A percentile compares a stretch with the other conserved stretches of the same genome.
Evolutionary conservation across 371 early-diverging fungal species (phyloP).

Genomic region (Actinomortierella wolfii): DNA sequence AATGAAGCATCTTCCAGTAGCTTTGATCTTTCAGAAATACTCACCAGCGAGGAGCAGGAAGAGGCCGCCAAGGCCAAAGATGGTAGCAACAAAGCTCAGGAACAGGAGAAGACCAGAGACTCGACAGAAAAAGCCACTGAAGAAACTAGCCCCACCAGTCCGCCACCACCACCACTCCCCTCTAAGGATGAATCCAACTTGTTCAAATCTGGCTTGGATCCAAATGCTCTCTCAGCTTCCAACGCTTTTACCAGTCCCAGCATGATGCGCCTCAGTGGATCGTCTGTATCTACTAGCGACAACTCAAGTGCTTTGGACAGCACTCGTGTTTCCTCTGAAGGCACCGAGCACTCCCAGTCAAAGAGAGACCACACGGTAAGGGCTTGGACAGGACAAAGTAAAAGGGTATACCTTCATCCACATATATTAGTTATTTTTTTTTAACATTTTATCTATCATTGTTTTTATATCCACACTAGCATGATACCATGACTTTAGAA

Average conservation of each 20-base stretch:
- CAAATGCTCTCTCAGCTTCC: not conserved
- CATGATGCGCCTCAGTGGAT: conserved; percentile 24
- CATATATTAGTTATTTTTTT: not conserved
- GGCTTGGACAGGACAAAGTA: too few relatives aligned
- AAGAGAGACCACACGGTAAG: conserved; percentile 1
- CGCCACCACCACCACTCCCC: too few relatives aligned
- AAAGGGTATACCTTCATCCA: too few relatives aligned
- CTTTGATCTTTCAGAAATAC: conserved; percentile 34
- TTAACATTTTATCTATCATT: not conserved
- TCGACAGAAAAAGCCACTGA: too few relatives aligned
- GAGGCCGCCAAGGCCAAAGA: too few relatives aligned
- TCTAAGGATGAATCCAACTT: too few relatives aligned
- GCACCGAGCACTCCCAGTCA: conserved; percentile 5
- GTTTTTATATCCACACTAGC: conserved; percentile 4
- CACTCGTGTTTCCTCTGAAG: conserved; percentile 8
- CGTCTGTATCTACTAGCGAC: conserved; percentile 12
- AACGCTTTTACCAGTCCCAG: conserved; percentile 9
- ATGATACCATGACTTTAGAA: conserved; percentile 14
- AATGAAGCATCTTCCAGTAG: conserved; percentile 24
- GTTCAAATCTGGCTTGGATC: too few relatives aligned
- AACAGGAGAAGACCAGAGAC: too few relatives aligned
- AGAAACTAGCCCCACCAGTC: too few relatives aligned
- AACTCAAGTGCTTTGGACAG: conserved; percentile 7
- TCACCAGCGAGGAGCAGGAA: not conserved
- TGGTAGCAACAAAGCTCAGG: too few relatives aligned